Evolutionary conservation across 768 basidiomycete species (phyloP), one percentile per base, ranked within the genome.

Genomic region (Agrocybe pediades): DNA sequence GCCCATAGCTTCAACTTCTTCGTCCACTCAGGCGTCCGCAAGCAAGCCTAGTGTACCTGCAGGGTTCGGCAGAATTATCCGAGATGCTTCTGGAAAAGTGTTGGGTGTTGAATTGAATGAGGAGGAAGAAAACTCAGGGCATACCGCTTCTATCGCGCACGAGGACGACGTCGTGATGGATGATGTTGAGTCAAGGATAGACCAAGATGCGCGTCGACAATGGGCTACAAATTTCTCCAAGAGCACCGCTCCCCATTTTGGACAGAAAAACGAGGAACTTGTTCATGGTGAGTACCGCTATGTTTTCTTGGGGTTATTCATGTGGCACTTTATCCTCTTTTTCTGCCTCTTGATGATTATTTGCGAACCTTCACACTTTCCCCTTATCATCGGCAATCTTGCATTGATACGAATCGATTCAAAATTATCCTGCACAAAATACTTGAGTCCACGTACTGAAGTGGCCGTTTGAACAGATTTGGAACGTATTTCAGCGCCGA

Each of bases 1-100:
- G 11, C 33, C 33, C 13, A 36, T n/a, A 36, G 33, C 33, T 15
- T 36, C 56, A 16, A 33, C 57, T 15, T 39, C 58, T 7, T 48
- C 61, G 15, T 54, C 58, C 15, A 47, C 61, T 4, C 48, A 44
- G 36, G 25, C 62, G 25, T 46, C 48, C 43, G 51, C 65, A 27
- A 41, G 66, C 27, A 58, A 27, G 20, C 41, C 62, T 50, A 53
- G 66, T 23, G 72, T 84, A 44, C 84, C 82, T 11, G 82, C 76
- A 60, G 89, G 90, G 1, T 87, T 83, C 65, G 95, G 93, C 25
- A 81, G 84, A 64, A 95, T 98, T 60, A 68, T 93, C 46, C 80
- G 93, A 43, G 94, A 95, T 68, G 84, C 78, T 30, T 74, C 80
- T 2, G 95, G 95, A 24, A 87, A 87, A 57, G 77, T 95, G 33